phyloP scores from a whole-genome alignment of 2,329 filamentous ascomycete species.

The Trichoderma sp. region DNA sequence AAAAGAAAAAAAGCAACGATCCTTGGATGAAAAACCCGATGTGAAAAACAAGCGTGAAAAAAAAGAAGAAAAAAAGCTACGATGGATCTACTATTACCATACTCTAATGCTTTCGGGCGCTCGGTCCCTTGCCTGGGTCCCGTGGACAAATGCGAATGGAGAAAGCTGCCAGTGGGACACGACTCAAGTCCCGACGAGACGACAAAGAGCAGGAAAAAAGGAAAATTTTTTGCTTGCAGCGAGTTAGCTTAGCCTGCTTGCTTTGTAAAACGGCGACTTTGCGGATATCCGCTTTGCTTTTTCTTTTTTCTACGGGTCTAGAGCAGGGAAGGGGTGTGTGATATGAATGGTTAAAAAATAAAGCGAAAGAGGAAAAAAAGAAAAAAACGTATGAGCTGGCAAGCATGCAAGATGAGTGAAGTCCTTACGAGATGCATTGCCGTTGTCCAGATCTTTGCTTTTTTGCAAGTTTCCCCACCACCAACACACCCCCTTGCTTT shows the following conservation, averaged over 20 bases:
- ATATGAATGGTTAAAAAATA: neutral
- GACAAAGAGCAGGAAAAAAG: neutral
- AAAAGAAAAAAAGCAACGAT: neutral
- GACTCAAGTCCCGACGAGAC: neutral
- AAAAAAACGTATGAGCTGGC: neutral
- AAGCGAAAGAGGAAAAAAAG: neutral
- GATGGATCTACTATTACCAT: neutral
- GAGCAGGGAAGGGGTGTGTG: neutral
- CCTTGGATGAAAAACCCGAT: neutral
- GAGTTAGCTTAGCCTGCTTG: neutral
- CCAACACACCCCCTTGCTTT: neutral
- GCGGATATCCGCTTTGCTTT: neutral
- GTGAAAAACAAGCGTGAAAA: neutral
- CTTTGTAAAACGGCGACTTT: neutral
- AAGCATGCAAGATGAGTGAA: neutral
- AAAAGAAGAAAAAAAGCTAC: neutral
- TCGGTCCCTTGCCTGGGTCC: neutral
- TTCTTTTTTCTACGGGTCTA: neutral
- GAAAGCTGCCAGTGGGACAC: neutral
- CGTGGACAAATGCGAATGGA: neutral
- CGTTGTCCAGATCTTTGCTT: neutral
- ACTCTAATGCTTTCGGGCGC: neutral
- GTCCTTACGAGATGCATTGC: neutral
- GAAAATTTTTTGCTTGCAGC: neutral
- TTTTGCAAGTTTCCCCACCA: neutral